These are phyloP conservation scores for Xanthoceras sorbifolium DNA, from an alignment of 345 rosid species.

Conservation along the genomic window DNA sequence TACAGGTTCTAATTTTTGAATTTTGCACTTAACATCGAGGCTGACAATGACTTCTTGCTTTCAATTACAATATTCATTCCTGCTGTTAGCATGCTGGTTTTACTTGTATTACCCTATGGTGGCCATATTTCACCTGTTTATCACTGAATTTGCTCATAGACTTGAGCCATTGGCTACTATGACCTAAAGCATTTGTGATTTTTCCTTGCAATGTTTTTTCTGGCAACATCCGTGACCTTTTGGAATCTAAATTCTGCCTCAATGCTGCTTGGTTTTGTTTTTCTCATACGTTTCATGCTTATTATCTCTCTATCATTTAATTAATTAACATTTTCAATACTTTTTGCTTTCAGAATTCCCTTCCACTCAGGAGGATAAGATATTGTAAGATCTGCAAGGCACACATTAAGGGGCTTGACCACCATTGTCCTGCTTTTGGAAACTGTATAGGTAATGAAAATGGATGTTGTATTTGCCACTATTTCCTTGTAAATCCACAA, in stretches of 20 bases:
- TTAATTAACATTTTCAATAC: not conserved
- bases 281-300: not conserved
- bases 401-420: slow-evolving; percentile 56
- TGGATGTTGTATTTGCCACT: not conserved
- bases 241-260: not conserved
- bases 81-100: not conserved
- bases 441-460: slow-evolving; percentile 59
- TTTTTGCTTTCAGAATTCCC: slow-evolving; percentile 29
- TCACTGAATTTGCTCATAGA: not conserved
- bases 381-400: slow-evolving; percentile 57
- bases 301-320: not conserved
- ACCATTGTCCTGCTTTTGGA: slow-evolving; percentile 80
- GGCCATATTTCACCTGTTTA: not conserved
- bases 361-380: slow-evolving; percentile 42
- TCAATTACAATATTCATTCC: not conserved
- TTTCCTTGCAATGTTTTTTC: not conserved
- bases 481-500: not conserved
- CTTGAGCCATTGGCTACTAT: not conserved
- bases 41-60: not conserved
- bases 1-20: not conserved
- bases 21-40: not conserved
- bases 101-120: not conserved
- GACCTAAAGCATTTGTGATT: not conserved
- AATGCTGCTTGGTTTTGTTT: not conserved
- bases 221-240: not conserved